A percentile compares a stretch with the other conserved stretches of the same genome.
Conservation (phyloP, 306 rosid genomes). For the Begonia loranthoides region DNA sequence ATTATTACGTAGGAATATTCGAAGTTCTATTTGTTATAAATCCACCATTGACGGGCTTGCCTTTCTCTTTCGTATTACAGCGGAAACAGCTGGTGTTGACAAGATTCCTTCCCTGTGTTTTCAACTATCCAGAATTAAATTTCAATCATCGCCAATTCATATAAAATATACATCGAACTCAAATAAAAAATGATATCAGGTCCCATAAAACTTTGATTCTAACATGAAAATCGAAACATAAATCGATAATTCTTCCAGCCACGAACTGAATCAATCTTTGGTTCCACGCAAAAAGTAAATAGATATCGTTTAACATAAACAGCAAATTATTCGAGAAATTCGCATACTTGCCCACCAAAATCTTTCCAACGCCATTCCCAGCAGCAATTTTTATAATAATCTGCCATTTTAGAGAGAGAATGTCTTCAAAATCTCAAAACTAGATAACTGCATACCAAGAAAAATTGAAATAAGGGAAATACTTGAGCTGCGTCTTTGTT, state of each 20-base stretch:
- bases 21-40: too few species aligned
- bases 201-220: too few species aligned
- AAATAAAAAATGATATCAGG: too few species aligned
- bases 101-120: constrained; percentile 71
- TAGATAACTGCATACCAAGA: too few species aligned
- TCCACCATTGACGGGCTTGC: constrained; percentile 21
- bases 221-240: too few species aligned
- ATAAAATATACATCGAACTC: too few species aligned
- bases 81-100: constrained; percentile 97
- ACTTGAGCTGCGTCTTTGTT: constrained; percentile 93
- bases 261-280: neutral
- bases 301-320: too few species aligned
- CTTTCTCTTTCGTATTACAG: constrained; percentile 85
- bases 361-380: constrained; percentile 84
- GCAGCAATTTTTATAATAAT: constrained; percentile 90
- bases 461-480: neutral
- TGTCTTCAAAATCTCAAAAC: constrained; percentile 1
- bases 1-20: too few species aligned
- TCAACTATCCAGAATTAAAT: neutral
- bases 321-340: neutral
- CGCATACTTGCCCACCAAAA: constrained; percentile 86
- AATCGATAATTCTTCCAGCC: neutral
- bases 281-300: too few species aligned
- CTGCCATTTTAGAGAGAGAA: constrained; percentile 30
- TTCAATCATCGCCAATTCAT: neutral